Percentiles rank a stretch among this genome's conserved stretches.
These are phyloP conservation scores for Sonneratia caseolaris DNA, from an alignment of 345 rosid genomes.

Conservation along the genomic window DNA sequence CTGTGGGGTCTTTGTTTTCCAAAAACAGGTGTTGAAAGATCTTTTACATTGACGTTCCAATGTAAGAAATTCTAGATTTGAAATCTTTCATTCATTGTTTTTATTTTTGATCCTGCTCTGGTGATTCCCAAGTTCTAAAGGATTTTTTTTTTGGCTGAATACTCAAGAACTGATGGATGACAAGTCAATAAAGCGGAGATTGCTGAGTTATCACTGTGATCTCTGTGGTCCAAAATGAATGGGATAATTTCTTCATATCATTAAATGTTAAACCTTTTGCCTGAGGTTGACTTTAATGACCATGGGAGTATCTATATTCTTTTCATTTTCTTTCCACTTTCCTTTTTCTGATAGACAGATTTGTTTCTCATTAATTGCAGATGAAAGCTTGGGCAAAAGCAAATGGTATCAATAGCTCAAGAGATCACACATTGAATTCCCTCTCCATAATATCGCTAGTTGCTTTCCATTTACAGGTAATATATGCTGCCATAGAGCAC, in stretches of 20 bases:
- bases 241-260: background rate
- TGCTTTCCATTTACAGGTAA: constrained; percentile 50
- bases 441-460: constrained; percentile 40
- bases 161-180: background rate
- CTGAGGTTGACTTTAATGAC: background rate
- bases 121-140: background rate
- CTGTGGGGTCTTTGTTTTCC: background rate
- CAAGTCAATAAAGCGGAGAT: background rate
- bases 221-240: background rate
- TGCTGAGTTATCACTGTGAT: background rate
- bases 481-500: background rate
- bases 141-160: background rate
- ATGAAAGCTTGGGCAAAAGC: constrained; percentile 50
- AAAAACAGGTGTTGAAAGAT: background rate
- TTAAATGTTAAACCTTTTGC: background rate
- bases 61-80: background rate
- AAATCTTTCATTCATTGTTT: background rate
- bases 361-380: constrained; percentile 18
- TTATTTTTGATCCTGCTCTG: background rate
- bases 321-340: background rate
- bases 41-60: background rate
- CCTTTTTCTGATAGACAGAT: background rate
- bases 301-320: background rate
- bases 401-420: constrained; percentile 35
- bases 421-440: constrained; percentile 35